Evolutionary conservation across 371 early-diverging fungal genomes (phyloP), one percentile per base, ranked within the genome.

Genomic region (Mucor velutinosus): DNA sequence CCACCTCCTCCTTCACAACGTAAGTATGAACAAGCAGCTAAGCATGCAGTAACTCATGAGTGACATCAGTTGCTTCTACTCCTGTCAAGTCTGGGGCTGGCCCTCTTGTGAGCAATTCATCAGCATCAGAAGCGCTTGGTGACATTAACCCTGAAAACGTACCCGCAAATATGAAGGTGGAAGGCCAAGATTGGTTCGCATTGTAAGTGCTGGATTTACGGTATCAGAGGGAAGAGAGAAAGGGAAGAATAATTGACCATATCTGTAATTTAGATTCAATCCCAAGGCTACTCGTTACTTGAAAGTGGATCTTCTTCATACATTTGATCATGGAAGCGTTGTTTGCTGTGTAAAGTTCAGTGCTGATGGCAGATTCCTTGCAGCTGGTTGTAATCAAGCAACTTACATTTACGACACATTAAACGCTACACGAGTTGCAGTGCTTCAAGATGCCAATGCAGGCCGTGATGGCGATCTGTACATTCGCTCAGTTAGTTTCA

Each of bases 331-430:
- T 74, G 62, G 61, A 8, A 88, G 89, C 71, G 97, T 97, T 19
- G 97, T 97, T 7, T 97, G 97, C 82, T 97, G 96, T 75, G 96
- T 97, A 56, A 90, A 91, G 61, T 97, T 96, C 72, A 95, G 95
- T 65, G 81, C 86, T 43, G 95, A 96, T 77, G 97, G 97, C 45
- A 89, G 90, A 69, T 90, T 84, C 65, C 87, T 97, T 37, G 97
- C 97, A 19, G 95, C 97, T 6, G 97, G 97, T 15, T 96, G 95
- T 85, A 97, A 96, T 76, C 90, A 90, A 45, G 88, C 87, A 30
- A 92, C 96, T 7, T 92, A 92, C 70, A 90, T 97, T 43, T 96
- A 89, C 78, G 95, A 94, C 75, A 91, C 91, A 32, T 69, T 73
- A 17, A 89, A 88, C 7, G 92, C 94, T 41, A 43, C 67, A 47